Percentiles rank a stretch among this genome's conserved stretches.
phyloP scores from a whole-genome alignment of 331 rosid genomes.

The Quercus lobata region DNA sequence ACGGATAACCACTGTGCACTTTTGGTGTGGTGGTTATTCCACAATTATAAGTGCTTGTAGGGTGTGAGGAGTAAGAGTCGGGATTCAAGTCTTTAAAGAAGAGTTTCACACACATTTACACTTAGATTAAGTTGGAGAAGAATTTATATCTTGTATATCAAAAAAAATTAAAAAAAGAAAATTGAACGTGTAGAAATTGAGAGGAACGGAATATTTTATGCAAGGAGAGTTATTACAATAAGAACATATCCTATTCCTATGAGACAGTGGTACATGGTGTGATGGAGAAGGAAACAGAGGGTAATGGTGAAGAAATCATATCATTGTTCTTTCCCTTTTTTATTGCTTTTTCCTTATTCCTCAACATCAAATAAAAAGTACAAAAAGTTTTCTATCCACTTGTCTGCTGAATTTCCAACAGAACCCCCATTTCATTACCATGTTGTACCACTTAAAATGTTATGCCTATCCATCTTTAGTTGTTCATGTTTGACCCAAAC shows the following conservation, averaged over 20 bases:
- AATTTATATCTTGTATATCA: too few species aligned
- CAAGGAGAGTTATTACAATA: too few species aligned
- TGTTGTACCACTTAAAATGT: background rate
- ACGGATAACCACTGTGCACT: fast-evolving
- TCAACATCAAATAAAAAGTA: background rate
- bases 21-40: fast-evolving
- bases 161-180: too few species aligned
- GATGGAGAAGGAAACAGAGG: too few species aligned
- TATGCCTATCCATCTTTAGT: too few species aligned
- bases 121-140: fast-evolving
- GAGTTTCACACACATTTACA: too few species aligned
- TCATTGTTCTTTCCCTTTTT: background rate
- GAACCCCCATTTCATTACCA: background rate
- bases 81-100: fast-evolving
- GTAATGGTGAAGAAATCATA: background rate
- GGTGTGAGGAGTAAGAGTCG: fast-evolving
- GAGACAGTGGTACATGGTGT: too few species aligned
- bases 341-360: background rate
- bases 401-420: background rate
- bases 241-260: too few species aligned
- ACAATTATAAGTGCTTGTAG: fast-evolving
- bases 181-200: too few species aligned
- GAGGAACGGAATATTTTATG: too few species aligned
- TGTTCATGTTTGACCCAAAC: background rate
- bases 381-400: background rate